phyloP scores from a whole-genome alignment of 1,284 basidiomycete genomes.

The Porphyrellus sp. region DNA sequence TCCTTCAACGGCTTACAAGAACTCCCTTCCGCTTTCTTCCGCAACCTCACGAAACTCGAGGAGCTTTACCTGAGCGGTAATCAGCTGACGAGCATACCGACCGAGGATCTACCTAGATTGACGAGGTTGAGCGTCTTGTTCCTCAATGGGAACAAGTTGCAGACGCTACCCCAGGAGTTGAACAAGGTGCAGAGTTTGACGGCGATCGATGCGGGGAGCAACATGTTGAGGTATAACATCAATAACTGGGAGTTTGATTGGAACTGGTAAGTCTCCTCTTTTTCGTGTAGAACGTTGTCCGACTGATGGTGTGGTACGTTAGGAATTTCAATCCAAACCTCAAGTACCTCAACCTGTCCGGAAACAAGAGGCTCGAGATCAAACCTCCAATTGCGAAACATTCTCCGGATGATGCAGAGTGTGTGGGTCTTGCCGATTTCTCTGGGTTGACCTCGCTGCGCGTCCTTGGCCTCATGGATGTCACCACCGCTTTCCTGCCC shows the following conservation, averaged over 20 bases:
- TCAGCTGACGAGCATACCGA: slow-evolving; percentile 85
- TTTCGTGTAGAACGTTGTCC: neutral
- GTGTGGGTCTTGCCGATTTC: slow-evolving; percentile 71
- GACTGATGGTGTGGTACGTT: slow-evolving; percentile 8
- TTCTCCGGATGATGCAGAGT: slow-evolving; percentile 23
- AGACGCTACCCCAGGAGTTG: slow-evolving; percentile 89
- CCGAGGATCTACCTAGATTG: slow-evolving; percentile 79
- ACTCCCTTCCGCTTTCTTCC: slow-evolving; percentile 76
- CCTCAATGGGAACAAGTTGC: slow-evolving; percentile 92
- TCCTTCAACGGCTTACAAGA: slow-evolving; percentile 97
- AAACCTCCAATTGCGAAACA: slow-evolving; percentile 46
- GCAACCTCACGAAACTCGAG: slow-evolving; percentile 66
- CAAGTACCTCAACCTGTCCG: slow-evolving; percentile 86
- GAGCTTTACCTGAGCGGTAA: slow-evolving; percentile 95
- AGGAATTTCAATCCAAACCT: slow-evolving; percentile 97
- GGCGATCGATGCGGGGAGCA: slow-evolving; percentile 92
- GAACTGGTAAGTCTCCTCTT: slow-evolving; percentile 77
- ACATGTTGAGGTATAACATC: slow-evolving; percentile 95
- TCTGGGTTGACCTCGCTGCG: slow-evolving; percentile 79
- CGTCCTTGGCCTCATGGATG: slow-evolving; percentile 95
- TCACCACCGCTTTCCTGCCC: slow-evolving; percentile 79
- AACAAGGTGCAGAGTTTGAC: slow-evolving; percentile 79
- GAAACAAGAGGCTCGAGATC: slow-evolving; percentile 87
- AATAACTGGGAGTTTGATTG: slow-evolving; percentile 99
- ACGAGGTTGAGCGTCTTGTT: slow-evolving; percentile 73